These are phyloP conservation scores for Rhizophagus clarus DNA, from an alignment of 192 early-diverging fungal genomes.

Conservation along the genomic window DNA sequence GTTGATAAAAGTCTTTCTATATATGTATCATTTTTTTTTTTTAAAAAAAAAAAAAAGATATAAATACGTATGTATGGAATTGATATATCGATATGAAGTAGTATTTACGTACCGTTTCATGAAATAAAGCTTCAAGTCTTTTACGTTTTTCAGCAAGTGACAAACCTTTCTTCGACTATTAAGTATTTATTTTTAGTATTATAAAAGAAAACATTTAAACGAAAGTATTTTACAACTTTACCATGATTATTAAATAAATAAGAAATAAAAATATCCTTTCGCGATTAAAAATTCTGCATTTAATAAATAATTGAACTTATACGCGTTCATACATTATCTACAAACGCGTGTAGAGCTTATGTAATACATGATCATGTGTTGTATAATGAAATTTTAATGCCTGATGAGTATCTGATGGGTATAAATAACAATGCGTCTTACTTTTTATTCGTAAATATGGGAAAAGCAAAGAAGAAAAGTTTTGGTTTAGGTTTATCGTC, in stretches of 20 bases:
- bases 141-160: conserved; percentile 57
- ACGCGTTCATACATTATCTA: too few species aligned
- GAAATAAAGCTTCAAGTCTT: conserved; percentile 48
- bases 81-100: too few species aligned
- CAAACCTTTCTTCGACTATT: conserved; percentile 52
- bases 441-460: background rate
- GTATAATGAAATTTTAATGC: too few species aligned
- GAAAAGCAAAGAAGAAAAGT: background rate
- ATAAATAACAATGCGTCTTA: too few species aligned
- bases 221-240: background rate
- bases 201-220: background rate
- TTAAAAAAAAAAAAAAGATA: background rate
- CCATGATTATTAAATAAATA: background rate
- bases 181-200: background rate
- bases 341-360: too few species aligned
- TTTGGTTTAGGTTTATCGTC: background rate
- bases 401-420: too few species aligned
- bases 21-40: background rate
- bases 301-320: too few species aligned
- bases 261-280: too few species aligned
- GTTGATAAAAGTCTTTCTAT: conserved; percentile 71
- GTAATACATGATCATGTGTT: too few species aligned
- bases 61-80: background rate
- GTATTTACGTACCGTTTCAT: conserved; percentile 49
- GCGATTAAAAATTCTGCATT: too few species aligned